Evolutionary conservation across 1,139 yeast species (phyloP), one percentile per base, ranked within the genome.

Genomic region (Suhomyces maxii): DNA sequence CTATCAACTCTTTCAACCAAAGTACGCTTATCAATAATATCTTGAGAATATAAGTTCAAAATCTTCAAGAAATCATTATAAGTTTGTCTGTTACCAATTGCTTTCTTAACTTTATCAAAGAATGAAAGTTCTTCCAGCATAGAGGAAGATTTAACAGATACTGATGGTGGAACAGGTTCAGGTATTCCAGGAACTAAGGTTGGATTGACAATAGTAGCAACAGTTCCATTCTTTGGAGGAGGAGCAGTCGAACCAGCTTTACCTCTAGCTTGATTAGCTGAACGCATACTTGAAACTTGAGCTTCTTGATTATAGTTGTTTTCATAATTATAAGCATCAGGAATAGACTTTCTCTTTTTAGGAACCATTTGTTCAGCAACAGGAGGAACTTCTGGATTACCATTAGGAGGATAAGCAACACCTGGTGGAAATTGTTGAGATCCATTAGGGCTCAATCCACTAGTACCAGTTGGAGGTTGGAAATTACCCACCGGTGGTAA

Each of bases 401-500:
- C 46, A 13, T 37, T 39, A 7, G 42, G 37, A 28, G 56, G 58
- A 37, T 40, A 48, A 35, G 34, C 44, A 39, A 44, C 46, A 6
- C 45, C 49, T 40, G 39, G 47, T 8, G 26, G 30, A 11, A 31
- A 44, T 14, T 46, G 49, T 34, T 43, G 56, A n/a, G 58, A 50
- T 14, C 57, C 60, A 36, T 56, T 55, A 4, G 70, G 65, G 47
- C 64, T 60, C 39, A 65, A 59, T 2, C 71, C 71, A 36, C 69
- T 59, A 8, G 68, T 64, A 35, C 74, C 71, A 14, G 80, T 60
- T 18, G 90, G 91, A 9, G 97, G 96, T 33, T 95, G 95, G 65
- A 93, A 93, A 61, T 85, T 91, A 7, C 99, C 99, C 35, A 93
- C 91, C 7, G 99, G 98, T 13, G 99, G 99, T 50, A 93, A 75